Percentiles rank a stretch among this genome's conserved stretches.
These are phyloP conservation scores for Hyaloscypha variabilis DNA, from an alignment of 495 filamentous ascomycete species.

Conservation along the genomic window DNA sequence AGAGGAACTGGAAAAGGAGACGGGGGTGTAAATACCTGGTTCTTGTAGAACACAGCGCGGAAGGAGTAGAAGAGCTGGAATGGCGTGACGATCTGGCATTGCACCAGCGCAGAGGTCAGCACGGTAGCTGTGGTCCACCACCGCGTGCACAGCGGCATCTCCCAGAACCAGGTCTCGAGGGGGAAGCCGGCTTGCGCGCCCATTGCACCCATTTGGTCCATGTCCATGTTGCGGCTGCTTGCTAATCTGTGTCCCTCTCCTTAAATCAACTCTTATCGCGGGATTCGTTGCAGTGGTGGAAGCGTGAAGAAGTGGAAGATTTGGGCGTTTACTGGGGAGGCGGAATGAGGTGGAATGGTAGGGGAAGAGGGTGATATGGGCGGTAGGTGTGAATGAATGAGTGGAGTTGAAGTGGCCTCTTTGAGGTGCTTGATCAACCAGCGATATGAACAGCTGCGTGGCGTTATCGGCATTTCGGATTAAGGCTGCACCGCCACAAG, in stretches of 20 bases:
- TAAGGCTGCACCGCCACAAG: slow-evolving; percentile 4
- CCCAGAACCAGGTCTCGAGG: slow-evolving; percentile 77
- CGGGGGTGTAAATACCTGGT: slow-evolving; percentile 60
- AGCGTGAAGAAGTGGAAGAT: neutral
- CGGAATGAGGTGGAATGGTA: neutral
- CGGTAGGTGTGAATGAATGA: neutral
- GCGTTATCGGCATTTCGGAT: slow-evolving; percentile 7
- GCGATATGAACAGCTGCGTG: neutral
- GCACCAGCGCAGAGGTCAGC: slow-evolving; percentile 84
- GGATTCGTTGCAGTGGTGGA: too few species aligned
- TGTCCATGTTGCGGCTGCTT: slow-evolving; percentile 38
- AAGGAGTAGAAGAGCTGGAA: slow-evolving; percentile 98
- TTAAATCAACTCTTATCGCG: neutral
- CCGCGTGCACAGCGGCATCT: slow-evolving; percentile 89
- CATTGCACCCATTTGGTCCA: slow-evolving; percentile 62
- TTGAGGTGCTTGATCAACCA: neutral
- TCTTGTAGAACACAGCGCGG: slow-evolving; percentile 84
- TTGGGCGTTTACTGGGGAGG: neutral
- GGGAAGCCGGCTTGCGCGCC: slow-evolving; percentile 71
- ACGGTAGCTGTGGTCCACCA: slow-evolving; percentile 97
- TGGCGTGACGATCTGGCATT: slow-evolving; percentile 86
- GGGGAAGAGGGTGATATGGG: neutral
- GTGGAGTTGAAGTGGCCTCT: slow-evolving; percentile 15
- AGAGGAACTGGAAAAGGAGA: neutral
- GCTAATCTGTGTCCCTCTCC: neutral